These are phyloP conservation scores for Hsuehochloa calcarea DNA, from an alignment of 176 grass and related monocot genomes.

Conservation along the genomic window DNA sequence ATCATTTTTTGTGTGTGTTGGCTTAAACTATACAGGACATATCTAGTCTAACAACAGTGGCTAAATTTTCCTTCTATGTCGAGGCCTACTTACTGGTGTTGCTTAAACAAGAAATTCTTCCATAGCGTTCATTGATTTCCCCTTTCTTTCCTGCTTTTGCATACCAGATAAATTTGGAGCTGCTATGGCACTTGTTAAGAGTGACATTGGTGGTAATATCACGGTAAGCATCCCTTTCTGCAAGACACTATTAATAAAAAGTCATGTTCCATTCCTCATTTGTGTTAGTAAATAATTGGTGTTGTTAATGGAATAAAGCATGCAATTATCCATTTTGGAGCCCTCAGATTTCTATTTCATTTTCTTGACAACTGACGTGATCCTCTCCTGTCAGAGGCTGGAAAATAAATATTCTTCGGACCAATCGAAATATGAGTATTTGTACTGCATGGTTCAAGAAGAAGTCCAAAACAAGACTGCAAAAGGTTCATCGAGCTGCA, in stretches of 20 bases:
- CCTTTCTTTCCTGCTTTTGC: conserved; percentile 7
- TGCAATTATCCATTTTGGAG: neutral
- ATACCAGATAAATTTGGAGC: conserved; percentile 92
- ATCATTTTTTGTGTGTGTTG: neutral
- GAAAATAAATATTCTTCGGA: conserved; percentile 79
- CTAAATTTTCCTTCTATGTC: neutral
- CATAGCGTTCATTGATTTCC: neutral
- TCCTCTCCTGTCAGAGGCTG: conserved; percentile 60
- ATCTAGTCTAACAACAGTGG: neutral
- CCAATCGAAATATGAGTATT: conserved; percentile 70
- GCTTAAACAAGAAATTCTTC: neutral
- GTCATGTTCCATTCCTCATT: conserved; percentile 7
- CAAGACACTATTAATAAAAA: neutral
- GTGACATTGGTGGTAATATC: conserved; percentile 93
- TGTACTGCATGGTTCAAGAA: conserved; percentile 88
- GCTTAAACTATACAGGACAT: neutral
- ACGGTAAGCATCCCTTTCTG: conserved; percentile 56
- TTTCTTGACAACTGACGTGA: conserved; percentile 1
- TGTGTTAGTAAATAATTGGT: neutral
- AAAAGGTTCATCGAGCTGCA: conserved; percentile 87
- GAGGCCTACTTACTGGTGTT: neutral
- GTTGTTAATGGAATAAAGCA: neutral
- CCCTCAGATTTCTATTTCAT: neutral
- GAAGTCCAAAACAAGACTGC: conserved; percentile 87
- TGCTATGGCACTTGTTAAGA: conserved; percentile 90